phyloP scores from a whole-genome alignment of 805 yeast genomes.

The Starmerella ratchasimensis region DNA sequence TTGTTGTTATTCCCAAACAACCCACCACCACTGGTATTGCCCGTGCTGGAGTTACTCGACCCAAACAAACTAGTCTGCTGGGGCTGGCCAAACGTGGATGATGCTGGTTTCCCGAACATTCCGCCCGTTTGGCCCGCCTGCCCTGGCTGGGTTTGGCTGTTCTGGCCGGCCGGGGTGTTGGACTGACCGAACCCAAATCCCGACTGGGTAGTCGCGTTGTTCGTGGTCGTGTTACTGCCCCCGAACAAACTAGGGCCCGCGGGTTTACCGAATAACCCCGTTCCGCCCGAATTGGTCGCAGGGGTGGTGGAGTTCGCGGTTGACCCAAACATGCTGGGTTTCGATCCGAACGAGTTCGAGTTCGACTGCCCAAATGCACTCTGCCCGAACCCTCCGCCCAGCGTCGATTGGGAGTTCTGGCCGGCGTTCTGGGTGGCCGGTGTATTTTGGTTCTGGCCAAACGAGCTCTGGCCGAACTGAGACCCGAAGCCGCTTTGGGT shows the following conservation, averaged over 20 bases:
- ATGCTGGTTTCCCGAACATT: slow-evolving; percentile 27
- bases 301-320: too few relatives aligned
- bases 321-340: too few relatives aligned
- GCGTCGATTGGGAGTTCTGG: not conserved
- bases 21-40: slow-evolving; percentile 19
- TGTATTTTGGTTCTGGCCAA: slow-evolving; percentile 5
- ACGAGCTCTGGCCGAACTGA: slow-evolving; percentile 17
- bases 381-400: slow-evolving; percentile 1
- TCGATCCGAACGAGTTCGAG: too few relatives aligned
- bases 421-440: not conserved
- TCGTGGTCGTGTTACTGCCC: slow-evolving; percentile 6
- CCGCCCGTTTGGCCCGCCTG: not conserved
- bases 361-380: not conserved
- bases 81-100: too few relatives aligned
- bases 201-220: not conserved
- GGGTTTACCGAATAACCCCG: too few relatives aligned
- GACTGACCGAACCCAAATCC: slow-evolving; percentile 18
- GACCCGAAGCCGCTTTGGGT: slow-evolving; percentile 13
- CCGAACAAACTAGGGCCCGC: too few relatives aligned
- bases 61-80: slow-evolving; percentile 13
- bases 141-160: too few relatives aligned
- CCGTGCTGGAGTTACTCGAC: slow-evolving; percentile 2
- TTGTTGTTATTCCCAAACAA: slow-evolving; percentile 13
- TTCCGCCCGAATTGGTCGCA: slow-evolving; percentile 12
- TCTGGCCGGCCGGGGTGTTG: slow-evolving; percentile 1